Conservation (phyloP, 2,329 filamentous ascomycete species). For the Diaporthe vaccinii region DNA sequence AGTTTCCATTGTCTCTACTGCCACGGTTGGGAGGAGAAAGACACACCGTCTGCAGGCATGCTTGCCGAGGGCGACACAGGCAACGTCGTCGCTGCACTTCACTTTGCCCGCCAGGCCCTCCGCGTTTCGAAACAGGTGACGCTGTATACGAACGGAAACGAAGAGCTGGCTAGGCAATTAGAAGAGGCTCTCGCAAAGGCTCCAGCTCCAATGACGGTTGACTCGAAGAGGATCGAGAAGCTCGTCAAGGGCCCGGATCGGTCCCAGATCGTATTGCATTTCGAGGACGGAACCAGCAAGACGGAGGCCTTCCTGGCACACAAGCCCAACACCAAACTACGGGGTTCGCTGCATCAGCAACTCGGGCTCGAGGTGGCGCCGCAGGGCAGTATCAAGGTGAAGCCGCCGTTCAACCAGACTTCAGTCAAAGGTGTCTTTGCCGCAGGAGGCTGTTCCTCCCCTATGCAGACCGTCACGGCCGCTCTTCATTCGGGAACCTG, state of each 20-base stretch:
- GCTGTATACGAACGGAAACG: constrained; percentile 26
- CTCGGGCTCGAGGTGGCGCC: constrained; percentile 23
- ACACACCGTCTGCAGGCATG: constrained; percentile 58
- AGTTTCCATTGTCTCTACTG: constrained; percentile 73
- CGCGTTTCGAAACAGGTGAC: constrained; percentile 3
- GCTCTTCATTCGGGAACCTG: neutral
- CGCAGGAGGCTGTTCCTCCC: constrained; percentile 5
- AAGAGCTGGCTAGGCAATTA: neutral
- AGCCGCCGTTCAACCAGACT: constrained; percentile 1
- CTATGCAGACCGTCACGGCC: neutral
- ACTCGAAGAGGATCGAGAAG: neutral
- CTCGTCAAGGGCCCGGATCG: neutral
- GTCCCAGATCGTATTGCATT: neutral
- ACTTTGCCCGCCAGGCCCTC: neutral
- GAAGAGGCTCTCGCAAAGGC: neutral
- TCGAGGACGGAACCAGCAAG: neutral
- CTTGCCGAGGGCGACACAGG: constrained; percentile 2
- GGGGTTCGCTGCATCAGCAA: constrained; percentile 7
- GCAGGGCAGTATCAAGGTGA: constrained; percentile 8
- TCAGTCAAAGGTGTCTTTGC: constrained; percentile 15
- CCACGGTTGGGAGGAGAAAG: constrained; percentile 70
- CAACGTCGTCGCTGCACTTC: neutral
- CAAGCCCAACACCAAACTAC: constrained; percentile 21
- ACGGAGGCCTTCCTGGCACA: constrained; percentile 23
- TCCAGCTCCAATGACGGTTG: neutral